Evolutionary conservation across 2,329 filamentous ascomycete species (phyloP).

Genomic region (Trichoderma semiorbis): DNA sequence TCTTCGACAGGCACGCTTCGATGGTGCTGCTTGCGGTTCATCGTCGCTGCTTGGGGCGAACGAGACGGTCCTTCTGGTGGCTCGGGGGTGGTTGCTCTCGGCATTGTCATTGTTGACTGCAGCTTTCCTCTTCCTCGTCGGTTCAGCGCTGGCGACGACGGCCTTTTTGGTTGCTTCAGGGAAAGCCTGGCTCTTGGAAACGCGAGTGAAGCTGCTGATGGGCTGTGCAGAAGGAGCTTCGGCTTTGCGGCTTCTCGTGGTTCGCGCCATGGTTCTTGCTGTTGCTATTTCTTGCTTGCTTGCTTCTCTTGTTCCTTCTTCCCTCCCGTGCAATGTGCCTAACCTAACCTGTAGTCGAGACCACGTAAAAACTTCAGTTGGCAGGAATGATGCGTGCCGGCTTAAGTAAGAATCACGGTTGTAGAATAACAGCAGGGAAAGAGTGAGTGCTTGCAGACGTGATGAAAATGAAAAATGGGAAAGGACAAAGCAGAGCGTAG

Average conservation of each 20-base stretch:
- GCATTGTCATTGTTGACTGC: conserved; percentile 26
- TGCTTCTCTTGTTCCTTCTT: not conserved
- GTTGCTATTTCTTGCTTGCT: not conserved
- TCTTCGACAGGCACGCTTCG: conserved; percentile 31
- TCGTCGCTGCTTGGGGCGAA: conserved; percentile 36
- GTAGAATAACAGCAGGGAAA: not conserved
- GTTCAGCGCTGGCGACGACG: conserved; percentile 25
- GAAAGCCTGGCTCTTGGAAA: conserved; percentile 41
- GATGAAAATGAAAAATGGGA: not conserved
- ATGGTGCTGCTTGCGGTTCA: conserved; percentile 21
- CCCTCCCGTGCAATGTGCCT: not conserved
- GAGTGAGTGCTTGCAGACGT: not conserved
- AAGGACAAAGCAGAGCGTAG: not conserved
- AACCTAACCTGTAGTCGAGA: conserved; percentile 10
- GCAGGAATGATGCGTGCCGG: not conserved
- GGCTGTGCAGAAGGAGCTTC: conserved; percentile 23
- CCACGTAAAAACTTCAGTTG: not conserved
- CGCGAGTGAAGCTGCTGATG: conserved; percentile 45
- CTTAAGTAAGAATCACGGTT: not conserved
- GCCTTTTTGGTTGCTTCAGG: conserved; percentile 36
- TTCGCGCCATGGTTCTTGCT: conserved; percentile 18
- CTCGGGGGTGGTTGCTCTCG: conserved; percentile 24
- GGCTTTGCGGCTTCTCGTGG: conserved; percentile 20
- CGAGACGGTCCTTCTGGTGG: conserved; percentile 30
- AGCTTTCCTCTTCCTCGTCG: conserved; percentile 39